phyloP scores from a whole-genome alignment of 495 filamentous ascomycete genomes.

The Emericellopsis terricola region DNA sequence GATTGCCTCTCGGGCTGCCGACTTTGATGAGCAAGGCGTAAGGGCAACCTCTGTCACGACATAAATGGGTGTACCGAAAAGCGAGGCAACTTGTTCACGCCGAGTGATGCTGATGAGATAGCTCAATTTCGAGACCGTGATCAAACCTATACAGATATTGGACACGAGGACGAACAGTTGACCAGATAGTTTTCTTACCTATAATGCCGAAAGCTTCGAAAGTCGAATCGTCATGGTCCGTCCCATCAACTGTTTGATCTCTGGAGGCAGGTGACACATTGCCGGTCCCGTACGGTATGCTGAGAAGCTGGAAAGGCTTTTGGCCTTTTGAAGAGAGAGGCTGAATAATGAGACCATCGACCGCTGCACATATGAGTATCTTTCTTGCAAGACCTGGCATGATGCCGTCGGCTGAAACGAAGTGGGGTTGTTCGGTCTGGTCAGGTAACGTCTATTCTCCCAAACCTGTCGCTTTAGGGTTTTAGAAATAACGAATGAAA shows the following conservation, averaged over 20 bases:
- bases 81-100: constrained; percentile 73
- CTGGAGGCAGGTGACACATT: constrained; percentile 19
- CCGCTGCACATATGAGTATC: constrained; percentile 60
- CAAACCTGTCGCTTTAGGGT: too few species aligned
- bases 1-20: constrained; percentile 55
- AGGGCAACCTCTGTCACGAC: constrained; percentile 71
- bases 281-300: constrained; percentile 59
- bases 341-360: constrained; percentile 75
- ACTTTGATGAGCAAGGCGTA: constrained; percentile 62
- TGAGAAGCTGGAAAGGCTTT: constrained; percentile 30
- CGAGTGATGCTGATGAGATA: constrained; percentile 73
- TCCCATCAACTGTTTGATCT: constrained; percentile 14
- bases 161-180: background rate
- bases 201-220: constrained; percentile 76
- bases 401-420: too few species aligned
- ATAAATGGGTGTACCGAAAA: constrained; percentile 68
- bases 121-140: constrained; percentile 51
- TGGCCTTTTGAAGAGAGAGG: constrained; percentile 36
- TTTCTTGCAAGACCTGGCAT: constrained; percentile 71
- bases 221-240: constrained; percentile 15
- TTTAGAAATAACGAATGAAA: too few species aligned
- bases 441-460: too few species aligned
- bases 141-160: constrained; percentile 34
- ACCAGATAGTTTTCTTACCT: constrained; percentile 33
- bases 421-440: too few species aligned